Conservation (phyloP, 2,329 filamentous ascomycete genomes). For the Penicillium sp. region DNA sequence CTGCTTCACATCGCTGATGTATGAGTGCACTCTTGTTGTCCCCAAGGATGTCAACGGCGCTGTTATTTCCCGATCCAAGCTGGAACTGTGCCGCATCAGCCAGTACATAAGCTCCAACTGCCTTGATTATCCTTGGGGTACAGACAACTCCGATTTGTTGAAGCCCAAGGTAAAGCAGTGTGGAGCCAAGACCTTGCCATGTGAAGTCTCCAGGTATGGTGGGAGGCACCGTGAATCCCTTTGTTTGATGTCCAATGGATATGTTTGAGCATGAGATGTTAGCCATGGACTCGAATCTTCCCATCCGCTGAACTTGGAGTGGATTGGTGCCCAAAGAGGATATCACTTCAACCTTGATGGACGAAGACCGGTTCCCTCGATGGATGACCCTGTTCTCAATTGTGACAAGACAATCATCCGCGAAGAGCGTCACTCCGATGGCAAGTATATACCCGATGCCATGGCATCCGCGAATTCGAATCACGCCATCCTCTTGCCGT, state of each 20-base stretch:
- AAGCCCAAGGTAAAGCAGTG: too few relatives aligned
- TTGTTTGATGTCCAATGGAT: neutral
- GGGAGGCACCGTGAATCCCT: neutral
- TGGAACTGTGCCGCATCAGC: neutral
- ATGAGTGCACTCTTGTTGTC: neutral
- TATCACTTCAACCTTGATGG: neutral
- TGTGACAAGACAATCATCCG: constrained; percentile 1
- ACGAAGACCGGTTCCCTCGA: neutral
- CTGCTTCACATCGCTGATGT: neutral
- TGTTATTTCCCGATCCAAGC: neutral
- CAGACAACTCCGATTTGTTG: too few relatives aligned
- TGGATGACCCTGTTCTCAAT: neutral
- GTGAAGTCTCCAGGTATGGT: neutral
- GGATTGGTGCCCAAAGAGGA: neutral
- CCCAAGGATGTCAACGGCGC: neutral
- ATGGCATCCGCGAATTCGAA: neutral
- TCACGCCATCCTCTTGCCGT: too few relatives aligned
- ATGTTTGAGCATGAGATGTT: neutral
- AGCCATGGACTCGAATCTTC: neutral
- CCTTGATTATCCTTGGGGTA: neutral
- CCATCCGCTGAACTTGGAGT: neutral
- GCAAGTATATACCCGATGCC: neutral
- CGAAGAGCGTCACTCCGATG: neutral
- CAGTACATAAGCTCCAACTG: neutral
- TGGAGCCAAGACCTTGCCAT: neutral